Base-by-base conservation (phyloP, 2,329 filamentous ascomycete species). In the Xylaria multiplex region DNA sequence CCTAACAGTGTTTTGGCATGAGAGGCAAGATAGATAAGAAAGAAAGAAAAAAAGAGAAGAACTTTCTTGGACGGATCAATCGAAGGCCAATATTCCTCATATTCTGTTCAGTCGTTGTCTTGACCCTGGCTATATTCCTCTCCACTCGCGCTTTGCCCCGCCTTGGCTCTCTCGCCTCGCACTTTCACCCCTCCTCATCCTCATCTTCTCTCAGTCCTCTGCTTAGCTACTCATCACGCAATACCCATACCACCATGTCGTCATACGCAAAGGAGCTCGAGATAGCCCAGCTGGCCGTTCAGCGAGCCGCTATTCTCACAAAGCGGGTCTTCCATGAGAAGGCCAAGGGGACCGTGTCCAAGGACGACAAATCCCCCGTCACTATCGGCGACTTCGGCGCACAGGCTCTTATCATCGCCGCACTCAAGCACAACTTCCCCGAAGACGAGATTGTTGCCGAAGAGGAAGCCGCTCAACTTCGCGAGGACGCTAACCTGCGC, bases 311-410 rank as follows among this genome's bases (percentile, higher is more conserved):
- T 24, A 83, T 93, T 70, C 85, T 93, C 64, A 93, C 91, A 58
- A 91, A 92, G 79, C 87, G 87, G 68, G 91, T 93, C 77, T 92
- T 92, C 83, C 85, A 93, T 81, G 91, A 95, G 74, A 96, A 95
- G 81, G 91, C 93, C 74, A 98, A 98, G 83, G 95, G 95, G 73
- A 97, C 96, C 52, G 86, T 97, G 58, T 91, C 91, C 78, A 99
- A 99, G 83, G 91, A 93, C 80, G 96, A 99, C 85, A 93, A 93
- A 78, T 97, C 94, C 9, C 96, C 96, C 71, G 96, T 99, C 74
- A 99, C 96, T 19, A 96, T 98, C 74, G 96, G 95, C 78, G 96
- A 99, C 82, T 98, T 97, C 79, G 96, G 96, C 76, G 96, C 96
- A 43, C 96, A 99, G 83, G 94, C 96, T 37, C 88, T 99, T 71